Evolutionary conservation across 371 early-diverging fungal species (phyloP), one percentile per base, ranked within the genome.

Genomic region (Syncephalastrum contaminatum): DNA sequence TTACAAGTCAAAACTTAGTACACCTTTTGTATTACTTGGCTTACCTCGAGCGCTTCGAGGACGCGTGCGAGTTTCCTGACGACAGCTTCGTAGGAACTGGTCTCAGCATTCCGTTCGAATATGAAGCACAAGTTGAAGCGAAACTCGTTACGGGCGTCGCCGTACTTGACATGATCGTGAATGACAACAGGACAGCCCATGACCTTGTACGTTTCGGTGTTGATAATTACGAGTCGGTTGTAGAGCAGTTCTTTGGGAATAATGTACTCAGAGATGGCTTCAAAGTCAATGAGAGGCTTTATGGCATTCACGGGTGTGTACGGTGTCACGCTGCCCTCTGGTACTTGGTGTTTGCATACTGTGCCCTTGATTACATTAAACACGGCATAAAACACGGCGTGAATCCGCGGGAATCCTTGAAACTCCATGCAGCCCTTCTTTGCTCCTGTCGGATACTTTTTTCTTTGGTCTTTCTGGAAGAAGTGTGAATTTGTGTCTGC

Each of bases 41-140:
- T 48, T 63, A 88, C 88, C 76, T 92, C 95, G 22, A 93, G 58
- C 0, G 86, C 80, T 59, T 86, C 79, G 50, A 95, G 61, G 6
- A 90, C 84, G 4, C 87, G 64, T 0, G 93, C 91, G 63, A 95
- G 80, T 58, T 93, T 93, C 20, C 85, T 63, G 2, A 92, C 92
- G 0, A 94, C 81, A 30, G 89, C 89, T 58, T 92, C 91, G 60
- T 90, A 92, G 36, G 86, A 82, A 24, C 81, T 73, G 14, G 87
- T 86, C 52, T 89, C 86, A 4, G 86, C 90, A 45, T 78, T 70
- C 46, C 82, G 81, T 60, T 89, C 91, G 79, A 95, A 95, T n/a
- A 92, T 90, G 81, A 94, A 93, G 54, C 88, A 87, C 14, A 92
- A 66, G 64, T 95, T 95, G 79, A 93, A 95, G 41, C 91, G 79